A percentile compares a stretch with the other conserved stretches of the same genome.
These are phyloP conservation scores for Cicer yamashitae DNA, from an alignment of 306 rosid genomes.

Conservation along the genomic window DNA sequence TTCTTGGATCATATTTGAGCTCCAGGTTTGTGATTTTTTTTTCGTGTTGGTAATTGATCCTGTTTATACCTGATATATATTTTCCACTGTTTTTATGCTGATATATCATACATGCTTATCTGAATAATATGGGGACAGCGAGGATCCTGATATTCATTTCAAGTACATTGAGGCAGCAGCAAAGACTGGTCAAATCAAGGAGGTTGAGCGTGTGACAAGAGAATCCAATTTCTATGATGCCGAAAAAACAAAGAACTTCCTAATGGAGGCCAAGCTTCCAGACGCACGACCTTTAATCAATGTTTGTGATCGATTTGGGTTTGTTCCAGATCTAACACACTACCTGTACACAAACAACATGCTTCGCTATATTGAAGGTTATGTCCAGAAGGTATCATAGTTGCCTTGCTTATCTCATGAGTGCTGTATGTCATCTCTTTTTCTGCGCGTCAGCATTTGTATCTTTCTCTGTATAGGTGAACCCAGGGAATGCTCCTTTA, in stretches of 20 bases:
- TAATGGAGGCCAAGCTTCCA: slow-evolving; percentile 98
- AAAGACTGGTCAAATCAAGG: slow-evolving; percentile 98
- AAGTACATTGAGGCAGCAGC: slow-evolving; percentile 99
- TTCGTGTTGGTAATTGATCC: slow-evolving; percentile 17
- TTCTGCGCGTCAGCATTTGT: not conserved
- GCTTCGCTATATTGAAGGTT: slow-evolving; percentile 99
- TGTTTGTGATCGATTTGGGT: slow-evolving; percentile 98
- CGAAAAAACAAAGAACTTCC: slow-evolving; percentile 92
- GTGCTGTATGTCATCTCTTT: slow-evolving; percentile 31
- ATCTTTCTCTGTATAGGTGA: slow-evolving; percentile 66
- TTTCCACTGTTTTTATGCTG: slow-evolving; percentile 33
- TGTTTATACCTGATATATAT: slow-evolving; percentile 21
- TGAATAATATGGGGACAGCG: slow-evolving; percentile 63
- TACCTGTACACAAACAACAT: slow-evolving; percentile 92
- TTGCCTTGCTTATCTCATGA: slow-evolving; percentile 14
- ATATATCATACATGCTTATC: slow-evolving; percentile 28
- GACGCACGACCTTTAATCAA: slow-evolving; percentile 97
- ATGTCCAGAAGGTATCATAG: slow-evolving; percentile 89
- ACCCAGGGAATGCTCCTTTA: slow-evolving; percentile 97
- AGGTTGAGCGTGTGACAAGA: slow-evolving; percentile 98
- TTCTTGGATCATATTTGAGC: slow-evolving; percentile 95
- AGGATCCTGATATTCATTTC: slow-evolving; percentile 99
- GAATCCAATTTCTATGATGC: slow-evolving; percentile 98
- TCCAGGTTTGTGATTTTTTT: slow-evolving; percentile 66
- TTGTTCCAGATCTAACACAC: slow-evolving; percentile 98